phyloP scores from a whole-genome alignment of 1,284 basidiomycete species.

The Cutaneotrichosporon cutaneum region DNA sequence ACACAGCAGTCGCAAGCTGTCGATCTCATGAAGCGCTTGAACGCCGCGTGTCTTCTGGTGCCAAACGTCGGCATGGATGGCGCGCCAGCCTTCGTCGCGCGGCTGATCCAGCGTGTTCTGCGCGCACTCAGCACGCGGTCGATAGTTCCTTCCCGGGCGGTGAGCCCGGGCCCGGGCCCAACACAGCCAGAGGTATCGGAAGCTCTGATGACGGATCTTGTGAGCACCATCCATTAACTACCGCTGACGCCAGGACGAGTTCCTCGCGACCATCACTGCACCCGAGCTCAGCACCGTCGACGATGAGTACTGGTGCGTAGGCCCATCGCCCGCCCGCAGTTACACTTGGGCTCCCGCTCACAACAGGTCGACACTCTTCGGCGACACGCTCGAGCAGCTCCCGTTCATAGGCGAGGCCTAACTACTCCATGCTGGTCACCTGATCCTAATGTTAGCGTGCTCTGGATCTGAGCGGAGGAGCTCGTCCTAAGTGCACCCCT shows the following conservation, averaged over 20 bases:
- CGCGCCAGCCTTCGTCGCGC: not conserved
- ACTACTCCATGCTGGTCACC: conserved; percentile 2
- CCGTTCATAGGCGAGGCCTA: not conserved
- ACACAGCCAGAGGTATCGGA: not conserved
- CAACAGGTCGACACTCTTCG: not conserved
- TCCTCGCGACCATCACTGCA: not conserved
- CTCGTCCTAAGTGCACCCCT: not conserved
- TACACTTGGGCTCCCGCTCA: not conserved
- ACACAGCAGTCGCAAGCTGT: not conserved
- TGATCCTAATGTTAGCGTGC: not conserved
- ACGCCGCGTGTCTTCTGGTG: not conserved
- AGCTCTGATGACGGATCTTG: not conserved
- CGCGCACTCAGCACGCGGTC: not conserved
- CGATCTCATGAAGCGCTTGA: conserved; percentile 3
- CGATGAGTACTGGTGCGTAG: not conserved
- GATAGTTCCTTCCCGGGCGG: not conserved
- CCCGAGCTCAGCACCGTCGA: not conserved
- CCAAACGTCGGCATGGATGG: not conserved
- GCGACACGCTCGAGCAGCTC: not conserved
- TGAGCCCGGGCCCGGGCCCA: not conserved
- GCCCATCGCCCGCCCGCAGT: not conserved
- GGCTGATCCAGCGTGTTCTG: conserved; percentile 2
- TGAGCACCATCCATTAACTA: not conserved
- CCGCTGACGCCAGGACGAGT: conserved; percentile 1
- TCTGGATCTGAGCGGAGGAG: not conserved